Percentiles rank a stretch among this genome's conserved stretches.
phyloP scores from a whole-genome alignment of 305 asterid genomes.

The Fraxinus sp. region DNA sequence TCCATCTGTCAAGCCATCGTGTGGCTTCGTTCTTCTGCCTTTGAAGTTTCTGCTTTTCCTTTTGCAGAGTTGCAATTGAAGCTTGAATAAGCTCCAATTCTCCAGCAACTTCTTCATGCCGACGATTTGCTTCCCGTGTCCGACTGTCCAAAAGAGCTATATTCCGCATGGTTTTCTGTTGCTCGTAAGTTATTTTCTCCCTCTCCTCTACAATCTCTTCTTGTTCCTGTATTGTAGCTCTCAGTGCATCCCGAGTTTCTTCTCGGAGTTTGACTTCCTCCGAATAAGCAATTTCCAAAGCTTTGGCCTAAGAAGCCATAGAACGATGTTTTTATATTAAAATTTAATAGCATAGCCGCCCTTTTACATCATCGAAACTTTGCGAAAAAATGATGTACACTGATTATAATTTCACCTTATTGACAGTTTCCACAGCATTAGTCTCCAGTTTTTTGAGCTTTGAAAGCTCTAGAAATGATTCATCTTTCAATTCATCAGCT shows the following conservation, averaged over 20 bases:
- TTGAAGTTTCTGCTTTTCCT: slow-evolving; percentile 61
- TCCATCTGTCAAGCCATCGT: slow-evolving; percentile 61
- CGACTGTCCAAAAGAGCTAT: slow-evolving; percentile 57
- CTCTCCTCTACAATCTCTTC: slow-evolving; percentile 49
- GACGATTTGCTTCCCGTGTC: slow-evolving; percentile 55
- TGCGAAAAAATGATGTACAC: not conserved
- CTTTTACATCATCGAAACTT: slow-evolving; percentile 1
- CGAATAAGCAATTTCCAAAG: slow-evolving; percentile 52
- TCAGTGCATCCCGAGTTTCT: slow-evolving; percentile 54
- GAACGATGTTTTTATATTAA: slow-evolving; percentile 13
- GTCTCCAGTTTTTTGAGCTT: slow-evolving; percentile 46
- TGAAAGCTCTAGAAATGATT: slow-evolving; percentile 42
- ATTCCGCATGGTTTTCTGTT: slow-evolving; percentile 49
- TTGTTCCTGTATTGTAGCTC: slow-evolving; percentile 43
- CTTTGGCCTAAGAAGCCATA: slow-evolving; percentile 47
- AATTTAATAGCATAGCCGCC: not conserved
- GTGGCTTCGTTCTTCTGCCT: slow-evolving; percentile 53
- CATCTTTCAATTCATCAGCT: slow-evolving; percentile 42
- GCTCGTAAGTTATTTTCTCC: slow-evolving; percentile 38
- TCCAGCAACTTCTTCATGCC: slow-evolving; percentile 51
- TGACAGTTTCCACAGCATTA: slow-evolving; percentile 47
- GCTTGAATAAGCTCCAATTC: slow-evolving; percentile 60
- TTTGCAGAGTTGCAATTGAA: slow-evolving; percentile 44
- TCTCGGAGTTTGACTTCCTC: slow-evolving; percentile 48
- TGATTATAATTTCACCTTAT: slow-evolving; percentile 38